Evolutionary conservation across 2,329 filamentous ascomycete species (phyloP).

Genomic region (Periconia sp.): DNA sequence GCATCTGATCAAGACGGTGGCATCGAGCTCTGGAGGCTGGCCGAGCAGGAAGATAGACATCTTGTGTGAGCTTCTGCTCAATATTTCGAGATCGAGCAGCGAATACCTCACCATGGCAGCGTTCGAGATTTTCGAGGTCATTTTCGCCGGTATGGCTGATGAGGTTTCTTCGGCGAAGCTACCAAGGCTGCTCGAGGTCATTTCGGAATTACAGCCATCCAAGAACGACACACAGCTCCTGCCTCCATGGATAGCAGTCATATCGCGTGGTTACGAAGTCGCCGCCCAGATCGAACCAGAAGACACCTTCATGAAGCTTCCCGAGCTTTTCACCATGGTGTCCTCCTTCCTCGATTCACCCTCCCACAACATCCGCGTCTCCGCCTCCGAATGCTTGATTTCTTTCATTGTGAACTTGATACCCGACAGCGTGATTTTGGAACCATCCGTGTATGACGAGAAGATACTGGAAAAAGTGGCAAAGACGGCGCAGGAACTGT

Average conservation of each 20-base stretch:
- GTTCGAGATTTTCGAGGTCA: conserved; percentile 96
- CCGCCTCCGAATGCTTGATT: conserved; percentile 90
- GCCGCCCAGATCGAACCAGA: conserved; percentile 84
- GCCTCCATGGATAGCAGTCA: conserved; percentile 93
- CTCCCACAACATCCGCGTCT: conserved; percentile 90
- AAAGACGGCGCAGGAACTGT: conserved; percentile 69
- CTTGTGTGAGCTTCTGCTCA: conserved; percentile 83
- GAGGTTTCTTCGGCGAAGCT: conserved; percentile 88
- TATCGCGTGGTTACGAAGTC: conserved; percentile 93
- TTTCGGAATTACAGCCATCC: conserved; percentile 86
- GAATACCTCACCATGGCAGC: conserved; percentile 96
- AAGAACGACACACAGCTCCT: conserved; percentile 93
- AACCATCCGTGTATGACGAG: conserved; percentile 90
- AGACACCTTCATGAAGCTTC: conserved; percentile 88
- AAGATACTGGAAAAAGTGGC: conserved; percentile 83
- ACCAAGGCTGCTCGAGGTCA: conserved; percentile 84
- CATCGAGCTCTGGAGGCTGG: conserved; percentile 87
- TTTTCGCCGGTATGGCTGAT: conserved; percentile 88
- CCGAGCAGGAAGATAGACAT: conserved; percentile 94
- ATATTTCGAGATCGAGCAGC: conserved; percentile 86
- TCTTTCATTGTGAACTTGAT: conserved; percentile 92
- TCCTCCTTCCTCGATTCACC: conserved; percentile 80
- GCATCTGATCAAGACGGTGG: conserved; percentile 88
- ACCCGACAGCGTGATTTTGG: conserved; percentile 77
- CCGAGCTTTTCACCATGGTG: conserved; percentile 79